A percentile compares a stretch with the other conserved stretches of the same genome.
phyloP scores from a whole-genome alignment of 2,329 filamentous ascomycete genomes.

The Talaromyces islandicus region DNA sequence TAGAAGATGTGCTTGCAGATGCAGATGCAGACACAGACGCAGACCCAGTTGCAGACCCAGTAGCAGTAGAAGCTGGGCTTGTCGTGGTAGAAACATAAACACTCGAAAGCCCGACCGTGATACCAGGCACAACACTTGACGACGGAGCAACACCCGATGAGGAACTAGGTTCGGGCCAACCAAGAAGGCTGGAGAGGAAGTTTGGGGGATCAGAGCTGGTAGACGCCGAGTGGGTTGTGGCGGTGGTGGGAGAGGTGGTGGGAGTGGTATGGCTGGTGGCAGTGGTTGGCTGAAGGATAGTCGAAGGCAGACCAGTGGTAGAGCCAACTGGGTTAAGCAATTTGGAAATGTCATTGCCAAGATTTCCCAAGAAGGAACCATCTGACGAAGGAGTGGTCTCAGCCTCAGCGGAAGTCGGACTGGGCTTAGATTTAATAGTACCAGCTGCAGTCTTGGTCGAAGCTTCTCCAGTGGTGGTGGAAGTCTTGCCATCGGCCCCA shows the following conservation, averaged over 20 bases:
- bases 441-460: constrained; percentile 4
- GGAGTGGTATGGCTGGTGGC: neutral
- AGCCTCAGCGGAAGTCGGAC: constrained; percentile 10
- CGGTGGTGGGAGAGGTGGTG: neutral
- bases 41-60: neutral
- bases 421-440: neutral
- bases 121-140: constrained; percentile 5
- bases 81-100: constrained; percentile 2
- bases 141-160: neutral
- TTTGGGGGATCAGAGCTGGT: constrained; percentile 4
- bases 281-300: constrained; percentile 6
- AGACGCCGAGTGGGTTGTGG: neutral
- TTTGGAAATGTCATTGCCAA: constrained; percentile 4
- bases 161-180: neutral
- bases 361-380: constrained; percentile 1
- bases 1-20: neutral
- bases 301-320: constrained; percentile 3
- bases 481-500: constrained; percentile 9
- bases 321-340: constrained; percentile 5
- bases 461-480: constrained; percentile 10
- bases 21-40: constrained; percentile 7
- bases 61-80: neutral
- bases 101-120: constrained; percentile 12
- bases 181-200: constrained; percentile 2
- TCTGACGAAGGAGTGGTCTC: neutral